These are phyloP conservation scores for Saturnispora sekii DNA, from an alignment of 805 yeast species.

Conservation along the genomic window DNA sequence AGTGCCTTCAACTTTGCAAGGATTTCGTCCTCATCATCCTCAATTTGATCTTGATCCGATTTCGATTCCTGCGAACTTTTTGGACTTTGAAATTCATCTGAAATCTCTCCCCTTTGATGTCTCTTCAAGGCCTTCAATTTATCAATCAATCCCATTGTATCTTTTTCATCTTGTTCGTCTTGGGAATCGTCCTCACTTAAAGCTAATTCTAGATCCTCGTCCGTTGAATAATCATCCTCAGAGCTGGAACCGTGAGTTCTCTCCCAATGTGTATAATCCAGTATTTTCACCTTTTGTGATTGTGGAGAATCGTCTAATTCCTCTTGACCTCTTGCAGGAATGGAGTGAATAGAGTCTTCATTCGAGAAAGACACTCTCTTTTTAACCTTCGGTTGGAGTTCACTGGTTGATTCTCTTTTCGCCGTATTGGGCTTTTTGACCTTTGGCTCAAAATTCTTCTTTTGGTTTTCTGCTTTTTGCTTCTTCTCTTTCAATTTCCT, in stretches of 20 bases:
- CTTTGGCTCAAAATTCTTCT: not conserved
- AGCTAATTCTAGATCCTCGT: constrained; percentile 6
- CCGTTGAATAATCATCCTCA: constrained; percentile 9
- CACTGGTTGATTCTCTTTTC: constrained; percentile 5
- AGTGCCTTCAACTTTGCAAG: constrained; percentile 17
- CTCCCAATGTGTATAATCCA: constrained; percentile 11
- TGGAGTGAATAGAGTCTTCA: constrained; percentile 13
- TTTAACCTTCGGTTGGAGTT: not conserved
- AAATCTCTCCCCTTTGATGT: constrained; percentile 11
- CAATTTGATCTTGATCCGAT: constrained; percentile 1
- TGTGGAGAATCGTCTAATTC: not conserved
- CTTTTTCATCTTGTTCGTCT: constrained; percentile 13
- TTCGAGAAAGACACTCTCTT: constrained; percentile 17
- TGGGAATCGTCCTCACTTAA: constrained; percentile 10
- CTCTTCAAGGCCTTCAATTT: constrained; percentile 12
- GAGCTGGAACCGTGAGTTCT: constrained; percentile 8
- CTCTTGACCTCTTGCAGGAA: constrained; percentile 7
- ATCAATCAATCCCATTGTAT: constrained; percentile 9
- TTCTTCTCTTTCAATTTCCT: constrained; percentile 1
- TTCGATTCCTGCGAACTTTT: constrained; percentile 17
- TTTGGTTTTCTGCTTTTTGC: not conserved
- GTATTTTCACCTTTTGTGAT: constrained; percentile 1
- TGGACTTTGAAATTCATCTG: constrained; percentile 6
- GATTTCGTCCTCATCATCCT: constrained; percentile 20
- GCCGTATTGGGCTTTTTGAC: not conserved